Percentiles rank a stretch among this genome's conserved stretches.
Conservation (phyloP, 208 protist species). For the Crithidia bombi region DNA sequence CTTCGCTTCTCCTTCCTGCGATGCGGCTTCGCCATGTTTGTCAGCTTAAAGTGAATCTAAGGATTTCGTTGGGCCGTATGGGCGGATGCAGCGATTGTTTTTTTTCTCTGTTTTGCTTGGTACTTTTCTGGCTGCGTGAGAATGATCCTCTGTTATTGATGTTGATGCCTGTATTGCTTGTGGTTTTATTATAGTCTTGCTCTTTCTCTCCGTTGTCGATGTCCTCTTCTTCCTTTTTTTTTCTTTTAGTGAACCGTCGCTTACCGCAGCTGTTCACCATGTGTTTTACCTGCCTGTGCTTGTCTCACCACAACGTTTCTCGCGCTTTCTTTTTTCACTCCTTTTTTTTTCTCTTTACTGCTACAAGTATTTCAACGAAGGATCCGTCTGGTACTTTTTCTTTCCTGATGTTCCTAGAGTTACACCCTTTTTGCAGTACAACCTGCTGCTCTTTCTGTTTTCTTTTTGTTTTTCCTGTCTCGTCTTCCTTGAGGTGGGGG, state of each 20-base stretch:
- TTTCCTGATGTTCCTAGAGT: background rate
- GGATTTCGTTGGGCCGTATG: too few relatives aligned
- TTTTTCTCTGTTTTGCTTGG: too few relatives aligned
- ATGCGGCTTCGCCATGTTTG: too few relatives aligned
- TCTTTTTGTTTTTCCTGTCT: background rate
- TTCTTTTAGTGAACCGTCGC: background rate
- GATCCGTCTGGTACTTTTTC: conserved; percentile 10
- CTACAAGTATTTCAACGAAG: background rate
- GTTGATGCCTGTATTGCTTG: too few relatives aligned
- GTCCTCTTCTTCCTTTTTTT: background rate
- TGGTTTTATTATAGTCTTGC: too few relatives aligned
- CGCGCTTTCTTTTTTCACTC: background rate
- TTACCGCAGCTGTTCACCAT: background rate
- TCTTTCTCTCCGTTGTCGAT: background rate
- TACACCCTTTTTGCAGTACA: background rate
- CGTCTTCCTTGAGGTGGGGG: too few relatives aligned
- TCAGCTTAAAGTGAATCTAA: too few relatives aligned
- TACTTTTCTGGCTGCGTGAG: too few relatives aligned
- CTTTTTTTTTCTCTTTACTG: background rate
- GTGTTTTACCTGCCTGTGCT: background rate
- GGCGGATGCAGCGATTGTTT: too few relatives aligned
- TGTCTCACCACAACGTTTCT: background rate
- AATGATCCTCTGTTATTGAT: too few relatives aligned
- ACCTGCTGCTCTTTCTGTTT: background rate
- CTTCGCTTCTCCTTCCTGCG: too few relatives aligned